Base-by-base conservation (phyloP, 768 basidiomycete species). In the Pleurotus ostreatus region DNA sequence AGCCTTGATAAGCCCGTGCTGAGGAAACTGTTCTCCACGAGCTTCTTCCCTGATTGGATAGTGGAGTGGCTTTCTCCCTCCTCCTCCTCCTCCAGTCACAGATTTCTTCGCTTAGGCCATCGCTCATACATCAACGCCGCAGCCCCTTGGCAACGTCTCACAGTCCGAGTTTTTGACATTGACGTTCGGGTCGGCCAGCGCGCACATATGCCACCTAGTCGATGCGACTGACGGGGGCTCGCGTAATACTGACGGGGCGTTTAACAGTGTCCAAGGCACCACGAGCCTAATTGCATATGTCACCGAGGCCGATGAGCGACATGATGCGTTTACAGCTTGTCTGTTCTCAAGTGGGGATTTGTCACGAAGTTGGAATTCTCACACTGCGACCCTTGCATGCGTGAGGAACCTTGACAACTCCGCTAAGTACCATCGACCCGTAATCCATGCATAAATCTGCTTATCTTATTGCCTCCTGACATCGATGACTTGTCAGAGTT, bases 301-400 rank as follows among this genome's bases (percentile, higher is more conserved):
- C 22, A 53, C 51, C 51, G 51, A 53, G 51, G 39, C 51, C 51
- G 51, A 34, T 34, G 30, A 53, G 39, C 18, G 39, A 16, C 41
- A 37, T 39, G 51, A 37, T 40, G 39, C 39, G 41, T 40, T 53
- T 38, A 43, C 15, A 26, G 48, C 37, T 20, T 22, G 37, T 25
- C 15, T 22, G 34, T 38, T 39, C 51, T 53, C 38, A 15, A 44
- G n/a, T 38, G 18, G 39, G 51, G 51, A 43, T 40, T 53, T 53
- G 51, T 41, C 51, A 53, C 39, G 37, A 40, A 41, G 39, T 7
- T 37, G 23, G 20, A 11, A 22, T 20, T 40, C 51, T 53, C 51
- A n/a, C 51, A 53, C 51, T 22, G 22, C 37, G 7, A 44, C 34
- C 49, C 30, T 37, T 18, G 30, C 30, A 51, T 53, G 22, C 39